Conservation (phyloP, 352 stramenopile genomes). For the Pythium brachiatum region DNA sequence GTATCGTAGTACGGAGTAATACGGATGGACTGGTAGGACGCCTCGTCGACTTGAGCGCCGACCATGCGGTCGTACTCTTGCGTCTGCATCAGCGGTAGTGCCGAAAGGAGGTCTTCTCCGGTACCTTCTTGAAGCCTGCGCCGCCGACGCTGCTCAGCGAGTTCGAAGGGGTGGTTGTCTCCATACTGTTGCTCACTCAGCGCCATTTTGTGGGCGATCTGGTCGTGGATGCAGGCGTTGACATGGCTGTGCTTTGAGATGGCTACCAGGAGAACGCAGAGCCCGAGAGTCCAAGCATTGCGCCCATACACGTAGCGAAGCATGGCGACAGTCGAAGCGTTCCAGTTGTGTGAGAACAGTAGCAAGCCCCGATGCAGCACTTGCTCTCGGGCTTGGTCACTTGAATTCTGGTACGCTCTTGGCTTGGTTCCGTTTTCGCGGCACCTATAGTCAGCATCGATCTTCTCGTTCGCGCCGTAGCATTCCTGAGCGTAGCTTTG, state of each 20-base stretch:
- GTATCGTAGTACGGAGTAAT: slow-evolving; percentile 72
- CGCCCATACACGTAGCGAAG: background rate
- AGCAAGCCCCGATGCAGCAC: background rate
- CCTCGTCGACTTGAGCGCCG: slow-evolving; percentile 23
- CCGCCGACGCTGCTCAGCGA: slow-evolving; percentile 18
- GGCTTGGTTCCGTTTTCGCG: background rate
- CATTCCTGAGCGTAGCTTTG: background rate
- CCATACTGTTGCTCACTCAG: slow-evolving; percentile 15
- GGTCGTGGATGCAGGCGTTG: slow-evolving; percentile 26
- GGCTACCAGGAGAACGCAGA: background rate
- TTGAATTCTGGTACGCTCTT: background rate
- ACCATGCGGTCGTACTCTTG: slow-evolving; percentile 41
- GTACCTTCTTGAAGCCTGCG: background rate
- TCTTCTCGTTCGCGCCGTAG: background rate
- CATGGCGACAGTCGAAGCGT: background rate
- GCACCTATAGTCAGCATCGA: background rate
- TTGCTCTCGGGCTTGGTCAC: background rate
- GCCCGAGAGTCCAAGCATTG: background rate
- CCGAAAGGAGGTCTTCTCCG: slow-evolving; percentile 4
- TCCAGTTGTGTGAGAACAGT: background rate
- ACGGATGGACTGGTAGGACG: slow-evolving; percentile 46
- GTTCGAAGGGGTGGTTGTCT: slow-evolving; percentile 24
- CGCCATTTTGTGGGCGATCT: slow-evolving; percentile 19
- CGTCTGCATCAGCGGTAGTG: background rate
- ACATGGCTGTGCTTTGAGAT: background rate